These are phyloP conservation scores for Orbilia quercus DNA, from an alignment of 2,329 filamentous ascomycete genomes.

Conservation along the genomic window DNA sequence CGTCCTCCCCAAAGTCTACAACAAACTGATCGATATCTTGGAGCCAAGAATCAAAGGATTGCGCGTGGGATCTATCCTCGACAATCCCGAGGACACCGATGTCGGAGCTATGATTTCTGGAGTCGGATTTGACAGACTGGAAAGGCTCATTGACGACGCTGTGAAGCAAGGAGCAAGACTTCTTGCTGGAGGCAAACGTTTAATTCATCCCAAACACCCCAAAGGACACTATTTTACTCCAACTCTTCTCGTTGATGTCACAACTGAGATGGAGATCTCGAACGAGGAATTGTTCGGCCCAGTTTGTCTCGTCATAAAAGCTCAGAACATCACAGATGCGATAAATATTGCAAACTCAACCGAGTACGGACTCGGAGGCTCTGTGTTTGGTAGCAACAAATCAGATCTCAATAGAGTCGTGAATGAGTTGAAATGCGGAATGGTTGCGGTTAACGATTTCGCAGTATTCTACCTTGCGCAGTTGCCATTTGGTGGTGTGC, in stretches of 20 bases:
- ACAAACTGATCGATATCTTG: slow-evolving; percentile 76
- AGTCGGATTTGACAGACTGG: slow-evolving; percentile 78
- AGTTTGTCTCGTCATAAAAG: slow-evolving; percentile 85
- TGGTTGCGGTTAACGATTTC: slow-evolving; percentile 97
- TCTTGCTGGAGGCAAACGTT: slow-evolving; percentile 79
- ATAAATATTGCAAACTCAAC: slow-evolving; percentile 85
- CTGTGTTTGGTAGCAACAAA: slow-evolving; percentile 81
- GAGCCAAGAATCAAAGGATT: slow-evolving; percentile 78
- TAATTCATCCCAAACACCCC: slow-evolving; percentile 77
- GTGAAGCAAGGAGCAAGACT: slow-evolving; percentile 82
- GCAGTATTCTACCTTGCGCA: slow-evolving; percentile 92
- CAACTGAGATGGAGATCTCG: slow-evolving; percentile 83
- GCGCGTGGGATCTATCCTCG: slow-evolving; percentile 77
- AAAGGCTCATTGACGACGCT: slow-evolving; percentile 80
- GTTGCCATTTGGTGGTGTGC: slow-evolving; percentile 91
- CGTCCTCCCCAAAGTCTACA: slow-evolving; percentile 79
- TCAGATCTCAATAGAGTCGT: slow-evolving; percentile 74
- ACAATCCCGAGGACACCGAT: slow-evolving; percentile 72
- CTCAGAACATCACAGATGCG: slow-evolving; percentile 73
- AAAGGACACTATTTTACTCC: slow-evolving; percentile 91
- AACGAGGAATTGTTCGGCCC: slow-evolving; percentile 93
- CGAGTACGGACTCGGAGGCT: slow-evolving; percentile 85
- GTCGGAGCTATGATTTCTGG: slow-evolving; percentile 91
- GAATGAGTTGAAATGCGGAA: slow-evolving; percentile 78
- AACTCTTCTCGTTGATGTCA: slow-evolving; percentile 91